Percentiles rank a stretch among this genome's conserved stretches.
These are phyloP conservation scores for Taiozyma onychis DNA, from an alignment of 1,139 yeast species.

Conservation along the genomic window DNA sequence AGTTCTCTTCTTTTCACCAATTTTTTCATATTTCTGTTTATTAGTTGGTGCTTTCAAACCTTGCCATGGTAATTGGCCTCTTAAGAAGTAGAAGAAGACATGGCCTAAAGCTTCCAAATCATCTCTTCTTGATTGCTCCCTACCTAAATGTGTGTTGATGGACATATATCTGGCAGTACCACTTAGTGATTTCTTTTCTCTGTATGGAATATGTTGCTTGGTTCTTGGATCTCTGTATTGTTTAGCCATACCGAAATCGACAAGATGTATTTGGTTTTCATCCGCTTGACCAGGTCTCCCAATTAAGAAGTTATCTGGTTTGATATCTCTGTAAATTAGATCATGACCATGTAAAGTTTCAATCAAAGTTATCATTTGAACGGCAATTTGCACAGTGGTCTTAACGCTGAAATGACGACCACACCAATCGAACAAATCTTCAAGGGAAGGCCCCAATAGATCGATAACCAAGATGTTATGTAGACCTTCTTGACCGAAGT, in stretches of 20 bases:
- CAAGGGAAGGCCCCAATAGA: constrained; percentile 89
- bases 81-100: constrained; percentile 86
- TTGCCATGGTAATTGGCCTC: constrained; percentile 98
- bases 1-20: constrained; percentile 90
- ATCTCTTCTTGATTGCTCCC: constrained; percentile 94
- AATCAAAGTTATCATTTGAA: constrained; percentile 85
- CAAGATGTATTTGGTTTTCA: constrained; percentile 56
- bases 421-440: constrained; percentile 97
- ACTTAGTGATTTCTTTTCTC: constrained; percentile 88
- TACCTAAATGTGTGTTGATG: constrained; percentile 92
- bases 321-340: constrained; percentile 88
- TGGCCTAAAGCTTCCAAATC: constrained; percentile 95
- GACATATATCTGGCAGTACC: constrained; percentile 99
- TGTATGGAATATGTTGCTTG: constrained; percentile 91
- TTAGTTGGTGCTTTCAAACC: constrained; percentile 98
- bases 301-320: constrained; percentile 91
- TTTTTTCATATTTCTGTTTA: constrained; percentile 93
- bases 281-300: constrained; percentile 75
- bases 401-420: constrained; percentile 83
- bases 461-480: constrained; percentile 93
- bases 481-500: constrained; percentile 96
- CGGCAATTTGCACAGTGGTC: constrained; percentile 86
- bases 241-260: constrained; percentile 96
- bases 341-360: constrained; percentile 87
- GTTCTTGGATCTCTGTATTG: constrained; percentile 95